A percentile compares a stretch with the other conserved stretches of the same genome.
phyloP scores from a whole-genome alignment of 352 stramenopile genomes.

The Phytophthora podocarpi region DNA sequence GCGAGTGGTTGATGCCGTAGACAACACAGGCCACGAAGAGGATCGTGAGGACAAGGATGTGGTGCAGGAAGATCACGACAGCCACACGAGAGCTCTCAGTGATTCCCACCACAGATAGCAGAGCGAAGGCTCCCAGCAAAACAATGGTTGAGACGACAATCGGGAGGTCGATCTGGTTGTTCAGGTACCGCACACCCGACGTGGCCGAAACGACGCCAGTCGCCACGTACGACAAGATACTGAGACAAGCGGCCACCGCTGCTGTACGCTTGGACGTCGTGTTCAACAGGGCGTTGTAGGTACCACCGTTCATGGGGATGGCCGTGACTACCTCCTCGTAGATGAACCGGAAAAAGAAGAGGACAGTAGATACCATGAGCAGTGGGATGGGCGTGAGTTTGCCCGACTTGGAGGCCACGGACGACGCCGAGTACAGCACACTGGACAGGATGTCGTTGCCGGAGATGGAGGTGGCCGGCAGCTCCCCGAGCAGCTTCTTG shows the following conservation, averaged over 20 bases:
- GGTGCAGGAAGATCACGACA: slow-evolving; percentile 82
- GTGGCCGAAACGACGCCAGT: slow-evolving; percentile 77
- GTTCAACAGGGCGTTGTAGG: slow-evolving; percentile 92
- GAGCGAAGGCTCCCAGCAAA: slow-evolving; percentile 78
- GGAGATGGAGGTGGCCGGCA: slow-evolving; percentile 81
- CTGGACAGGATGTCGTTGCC: slow-evolving; percentile 91
- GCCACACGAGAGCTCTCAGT: slow-evolving; percentile 79
- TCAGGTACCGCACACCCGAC: slow-evolving; percentile 80
- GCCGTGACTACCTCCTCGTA: slow-evolving; percentile 90
- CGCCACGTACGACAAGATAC: slow-evolving; percentile 90
- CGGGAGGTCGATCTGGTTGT: slow-evolving; percentile 60
- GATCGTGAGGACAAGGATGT: slow-evolving; percentile 68
- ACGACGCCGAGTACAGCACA: slow-evolving; percentile 70
- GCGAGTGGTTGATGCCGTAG: slow-evolving; percentile 61
- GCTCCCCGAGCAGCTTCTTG: slow-evolving; percentile 58
- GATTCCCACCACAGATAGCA: slow-evolving; percentile 77
- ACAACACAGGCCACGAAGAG: slow-evolving; percentile 55
- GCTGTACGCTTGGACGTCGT: slow-evolving; percentile 89
- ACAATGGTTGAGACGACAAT: slow-evolving; percentile 42
- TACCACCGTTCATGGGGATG: slow-evolving; percentile 89
- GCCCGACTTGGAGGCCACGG: slow-evolving; percentile 52
- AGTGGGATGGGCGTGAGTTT: slow-evolving; percentile 86
- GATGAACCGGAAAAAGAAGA: slow-evolving; percentile 76
- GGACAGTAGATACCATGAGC: slow-evolving; percentile 64
- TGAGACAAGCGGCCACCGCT: slow-evolving; percentile 77